Evolutionary conservation across 441 rosid species (phyloP).

Genomic region (Pelargonium myrrhifolium): DNA sequence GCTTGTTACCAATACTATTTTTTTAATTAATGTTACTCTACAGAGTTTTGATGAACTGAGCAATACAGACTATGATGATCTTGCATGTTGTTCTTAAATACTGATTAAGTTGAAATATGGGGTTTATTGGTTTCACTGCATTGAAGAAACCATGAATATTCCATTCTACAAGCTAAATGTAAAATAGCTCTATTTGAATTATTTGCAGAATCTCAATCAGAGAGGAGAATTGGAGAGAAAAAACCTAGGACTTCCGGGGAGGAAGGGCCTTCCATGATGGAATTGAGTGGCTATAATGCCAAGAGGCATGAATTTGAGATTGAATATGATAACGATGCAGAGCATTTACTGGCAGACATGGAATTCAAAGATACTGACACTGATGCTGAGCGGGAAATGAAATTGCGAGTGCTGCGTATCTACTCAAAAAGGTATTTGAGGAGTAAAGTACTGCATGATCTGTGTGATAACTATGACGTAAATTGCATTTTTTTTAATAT

Average conservation of each 20-base stretch:
- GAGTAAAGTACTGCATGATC: not conserved
- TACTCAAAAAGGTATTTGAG: slow-evolving; percentile 73
- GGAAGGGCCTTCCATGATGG: slow-evolving; percentile 61
- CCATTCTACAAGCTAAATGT: slow-evolving; percentile 9
- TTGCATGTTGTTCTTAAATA: slow-evolving; percentile 3
- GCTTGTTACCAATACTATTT: not conserved
- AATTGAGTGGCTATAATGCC: slow-evolving; percentile 77
- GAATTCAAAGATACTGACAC: slow-evolving; percentile 77
- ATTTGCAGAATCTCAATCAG: slow-evolving; percentile 55
- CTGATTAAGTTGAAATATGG: slow-evolving; percentile 1
- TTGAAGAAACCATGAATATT: not conserved
- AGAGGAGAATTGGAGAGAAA: slow-evolving; percentile 86
- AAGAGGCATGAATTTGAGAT: slow-evolving; percentile 93
- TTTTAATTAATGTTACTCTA: not conserved
- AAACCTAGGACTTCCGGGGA: slow-evolving; percentile 63
- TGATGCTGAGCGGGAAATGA: slow-evolving; percentile 64
- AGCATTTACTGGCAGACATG: slow-evolving; percentile 89
- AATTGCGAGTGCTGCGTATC: slow-evolving; percentile 73
- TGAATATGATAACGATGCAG: slow-evolving; percentile 95
- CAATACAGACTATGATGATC: not conserved
- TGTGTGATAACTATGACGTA: not conserved
- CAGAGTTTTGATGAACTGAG: not conserved
- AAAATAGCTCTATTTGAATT: slow-evolving; percentile 16
- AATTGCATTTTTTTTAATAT: not conserved
- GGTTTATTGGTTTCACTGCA: not conserved